A percentile compares a stretch with the other conserved stretches of the same genome.
Evolutionary conservation across 2,329 filamentous ascomycete genomes (phyloP).

Genomic region (Graphilbum sp.): DNA sequence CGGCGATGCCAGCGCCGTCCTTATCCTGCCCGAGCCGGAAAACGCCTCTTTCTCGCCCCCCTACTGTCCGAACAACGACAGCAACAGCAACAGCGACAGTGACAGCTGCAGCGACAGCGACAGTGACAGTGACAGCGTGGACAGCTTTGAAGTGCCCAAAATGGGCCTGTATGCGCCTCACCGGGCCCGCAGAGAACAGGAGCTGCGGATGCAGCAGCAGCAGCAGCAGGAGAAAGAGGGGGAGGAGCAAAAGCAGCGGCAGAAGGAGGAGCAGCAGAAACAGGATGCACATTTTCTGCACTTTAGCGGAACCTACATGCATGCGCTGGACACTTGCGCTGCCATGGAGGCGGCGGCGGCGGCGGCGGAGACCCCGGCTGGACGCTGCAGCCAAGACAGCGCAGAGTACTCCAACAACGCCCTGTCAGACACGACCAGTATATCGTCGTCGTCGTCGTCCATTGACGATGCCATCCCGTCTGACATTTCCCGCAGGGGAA

Average conservation of each 20-base stretch:
- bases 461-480: constrained; percentile 15
- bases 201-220: background rate
- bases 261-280: background rate
- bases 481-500: constrained; percentile 17
- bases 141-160: constrained; percentile 10
- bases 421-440: constrained; percentile 7
- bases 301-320: background rate
- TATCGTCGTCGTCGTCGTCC: constrained; percentile 15
- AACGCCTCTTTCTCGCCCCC: background rate
- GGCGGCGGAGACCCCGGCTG: too few species aligned
- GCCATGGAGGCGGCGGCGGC: too few species aligned
- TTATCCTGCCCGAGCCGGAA: background rate
- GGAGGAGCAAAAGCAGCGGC: background rate
- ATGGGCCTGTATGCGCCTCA: constrained; percentile 4
- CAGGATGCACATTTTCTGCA: background rate
- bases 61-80: background rate
- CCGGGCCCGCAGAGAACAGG: background rate
- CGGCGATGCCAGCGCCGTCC: constrained; percentile 8
- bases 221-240: background rate
- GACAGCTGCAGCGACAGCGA: background rate
- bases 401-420: constrained; percentile 10
- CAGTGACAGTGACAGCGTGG: constrained; percentile 7
- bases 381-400: too few species aligned
- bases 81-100: background rate
- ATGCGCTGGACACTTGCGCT: background rate